phyloP scores from a whole-genome alignment of 805 yeast species.

The Starmera amethionina region DNA sequence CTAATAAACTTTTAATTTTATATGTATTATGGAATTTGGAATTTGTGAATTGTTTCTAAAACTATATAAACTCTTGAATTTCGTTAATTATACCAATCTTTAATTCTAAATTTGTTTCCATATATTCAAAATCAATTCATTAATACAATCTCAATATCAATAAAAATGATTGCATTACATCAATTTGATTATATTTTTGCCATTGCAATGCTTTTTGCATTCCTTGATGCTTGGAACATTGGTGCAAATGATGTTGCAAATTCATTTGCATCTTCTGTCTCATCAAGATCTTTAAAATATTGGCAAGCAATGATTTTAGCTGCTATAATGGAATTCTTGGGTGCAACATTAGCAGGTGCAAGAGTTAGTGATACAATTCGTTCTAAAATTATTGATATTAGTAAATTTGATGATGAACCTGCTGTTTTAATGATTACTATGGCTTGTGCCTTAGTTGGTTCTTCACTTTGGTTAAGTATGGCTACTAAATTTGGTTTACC shows the following conservation, averaged over 20 bases:
- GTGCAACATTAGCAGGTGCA: constrained; percentile 66
- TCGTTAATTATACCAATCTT: no score
- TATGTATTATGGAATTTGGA: no score
- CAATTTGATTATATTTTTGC: constrained; percentile 65
- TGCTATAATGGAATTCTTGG: constrained; percentile 61
- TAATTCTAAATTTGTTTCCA: no score
- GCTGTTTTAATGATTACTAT: constrained; percentile 67
- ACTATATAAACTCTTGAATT: no score
- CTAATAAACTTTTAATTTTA: no score
- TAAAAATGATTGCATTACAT: constrained; percentile 6
- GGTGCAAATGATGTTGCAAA: constrained; percentile 81
- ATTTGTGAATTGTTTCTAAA: no score
- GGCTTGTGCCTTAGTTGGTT: constrained; percentile 69
- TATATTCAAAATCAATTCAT: no score
- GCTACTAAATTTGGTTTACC: constrained; percentile 67
- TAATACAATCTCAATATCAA: background rate
- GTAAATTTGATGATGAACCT: constrained; percentile 41
- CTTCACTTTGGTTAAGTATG: constrained; percentile 57
- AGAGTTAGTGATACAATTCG: constrained; percentile 68
- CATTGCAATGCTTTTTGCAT: constrained; percentile 58
- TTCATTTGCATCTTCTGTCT: constrained; percentile 69
- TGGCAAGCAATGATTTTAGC: constrained; percentile 74
- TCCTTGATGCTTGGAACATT: constrained; percentile 69
- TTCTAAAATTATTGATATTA: constrained; percentile 48
- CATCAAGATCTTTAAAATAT: constrained; percentile 58